Base-by-base conservation (phyloP, 139 green algal species). In the Chlorella sorokiniana region DNA sequence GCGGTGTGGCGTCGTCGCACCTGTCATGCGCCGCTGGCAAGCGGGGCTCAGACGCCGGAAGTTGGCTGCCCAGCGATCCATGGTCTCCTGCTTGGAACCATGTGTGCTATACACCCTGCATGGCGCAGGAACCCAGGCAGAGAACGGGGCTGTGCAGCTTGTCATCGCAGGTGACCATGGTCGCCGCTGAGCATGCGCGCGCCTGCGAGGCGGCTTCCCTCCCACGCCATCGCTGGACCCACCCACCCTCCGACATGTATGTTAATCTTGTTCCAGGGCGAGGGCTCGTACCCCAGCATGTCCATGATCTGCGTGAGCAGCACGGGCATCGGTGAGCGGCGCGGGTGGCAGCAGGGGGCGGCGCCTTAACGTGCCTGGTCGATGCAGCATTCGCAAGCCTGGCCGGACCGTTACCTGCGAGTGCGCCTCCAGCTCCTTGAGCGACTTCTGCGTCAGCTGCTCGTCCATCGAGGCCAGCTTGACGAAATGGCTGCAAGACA, bases 181-280 rank as follows among this genome's bases (percentile, higher is more conserved):
- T 7, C 23, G 6, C 62, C n/a, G n/a, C 11, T 42, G 31, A 6
- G 35, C 37, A 44, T 35, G 20, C 16, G 0, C 35, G 16, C 64
- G 35, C 22, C 5, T 48, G 2, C 65, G 48, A 2, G 11, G 10
- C 18, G 18, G 8, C 37, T 4, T 31, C 11, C 37, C 22, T 37
- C 18, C 23, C 6, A 25, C 33, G 25, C 11, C 31, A 11, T 48
- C 35, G 35, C 64, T n/a, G 9, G 20, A 16, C 29, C 45, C 25
- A 29, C 72, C 52, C 51, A 64, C 42, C 87, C 91, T 10, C 91
- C 91, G 37, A 95, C 83, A 62, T 95, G 91, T 45, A 95, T 94
- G 86, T 95, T 95, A 83, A 94, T 94, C 90, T 95, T 95, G 87
- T 95, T 95, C 69, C 64, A 85, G 0, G 62, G 75, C 0, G 72